These are phyloP conservation scores for Xerocomellus chrysenteron DNA, from an alignment of 768 basidiomycete genomes.

Conservation along the genomic window DNA sequence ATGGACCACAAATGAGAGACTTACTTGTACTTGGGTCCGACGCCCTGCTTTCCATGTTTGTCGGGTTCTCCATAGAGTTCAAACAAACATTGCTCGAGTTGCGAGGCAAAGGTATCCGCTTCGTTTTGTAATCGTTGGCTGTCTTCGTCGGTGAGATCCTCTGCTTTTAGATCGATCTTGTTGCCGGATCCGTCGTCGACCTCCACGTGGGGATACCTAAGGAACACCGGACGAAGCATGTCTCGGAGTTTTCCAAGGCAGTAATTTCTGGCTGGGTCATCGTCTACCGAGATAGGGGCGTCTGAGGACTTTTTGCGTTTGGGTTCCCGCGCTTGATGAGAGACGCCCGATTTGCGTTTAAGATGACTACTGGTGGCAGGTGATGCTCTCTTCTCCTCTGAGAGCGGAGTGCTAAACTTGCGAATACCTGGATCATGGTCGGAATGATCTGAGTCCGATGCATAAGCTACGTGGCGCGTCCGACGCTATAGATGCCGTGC, in stretches of 20 bases:
- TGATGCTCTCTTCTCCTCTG: slow-evolving; percentile 24
- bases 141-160: slow-evolving; percentile 61
- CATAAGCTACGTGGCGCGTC: slow-evolving; percentile 38
- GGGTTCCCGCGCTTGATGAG: slow-evolving; percentile 38
- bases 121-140: slow-evolving; percentile 52
- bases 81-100: slow-evolving; percentile 75
- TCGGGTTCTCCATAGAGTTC: slow-evolving; percentile 77
- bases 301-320: slow-evolving; percentile 50
- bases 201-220: slow-evolving; percentile 62
- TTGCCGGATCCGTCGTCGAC: slow-evolving; percentile 30
- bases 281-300: slow-evolving; percentile 39
- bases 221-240: slow-evolving; percentile 67
- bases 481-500: slow-evolving; percentile 39
- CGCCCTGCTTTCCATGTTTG: slow-evolving; percentile 60
- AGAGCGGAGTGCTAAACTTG: slow-evolving; percentile 18
- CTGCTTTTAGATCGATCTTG: slow-evolving; percentile 44
- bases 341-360: slow-evolving; percentile 57
- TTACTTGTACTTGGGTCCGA: slow-evolving; percentile 81
- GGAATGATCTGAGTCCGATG: slow-evolving; percentile 45
- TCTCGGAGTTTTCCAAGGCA: slow-evolving; percentile 76
- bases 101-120: slow-evolving; percentile 63
- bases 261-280: slow-evolving; percentile 79
- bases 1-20: slow-evolving; percentile 23
- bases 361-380: slow-evolving; percentile 25
- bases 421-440: slow-evolving; percentile 24